Base-by-base conservation (phyloP, 352 stramenopile species). In the Plasmopara viticola region DNA sequence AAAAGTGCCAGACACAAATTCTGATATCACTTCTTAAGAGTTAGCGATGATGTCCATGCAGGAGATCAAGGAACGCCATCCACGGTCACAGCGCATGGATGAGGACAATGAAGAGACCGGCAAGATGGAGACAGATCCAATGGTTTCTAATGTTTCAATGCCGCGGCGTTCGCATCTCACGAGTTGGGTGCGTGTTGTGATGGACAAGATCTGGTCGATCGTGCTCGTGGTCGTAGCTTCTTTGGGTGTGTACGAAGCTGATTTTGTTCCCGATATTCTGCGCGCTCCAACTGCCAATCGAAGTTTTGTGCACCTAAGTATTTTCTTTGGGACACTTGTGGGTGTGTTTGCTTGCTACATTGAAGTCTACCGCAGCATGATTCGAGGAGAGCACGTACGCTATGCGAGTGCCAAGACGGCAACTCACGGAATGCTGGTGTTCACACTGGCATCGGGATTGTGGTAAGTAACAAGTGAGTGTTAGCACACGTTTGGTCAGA, bases 311-410 rank as follows among this genome's bases (percentile, higher is more conserved):
- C 68, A 76, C 30, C 50, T 82, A 31, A 71, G 72, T 44, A 70
- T 89, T 42, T 58, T 70, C 15, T 76, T 66, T 51, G 70, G 59
- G 38, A 75, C 76, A 37, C 46, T 86, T 5, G 52, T 87, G 33
- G 66, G 80, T 39, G 55, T 79, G 37, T 78, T 90, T 43, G 75
- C 68, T 0, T 58, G 57, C 50, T 90, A 90, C 66, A 84, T 90
- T 41, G 79, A 90, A 58, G 51, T 87, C 17, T 90, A 90, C 50
- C 74, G 79, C 15, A 68, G 68, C 31, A 56, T 86, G 53, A 53
- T 82, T 17, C 47, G 68, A 38, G 69, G 75, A 44, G 79, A 90
- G 40, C 76, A 69, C 12, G 72, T 90, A 12, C 61, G 60, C 40
- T 90, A 90, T 62, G 68, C 74, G 35, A 83, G 38, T 4, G 71